Conservation (phyloP, 2,329 filamentous ascomycete genomes). For the Colletotrichum higginsianum region DNA sequence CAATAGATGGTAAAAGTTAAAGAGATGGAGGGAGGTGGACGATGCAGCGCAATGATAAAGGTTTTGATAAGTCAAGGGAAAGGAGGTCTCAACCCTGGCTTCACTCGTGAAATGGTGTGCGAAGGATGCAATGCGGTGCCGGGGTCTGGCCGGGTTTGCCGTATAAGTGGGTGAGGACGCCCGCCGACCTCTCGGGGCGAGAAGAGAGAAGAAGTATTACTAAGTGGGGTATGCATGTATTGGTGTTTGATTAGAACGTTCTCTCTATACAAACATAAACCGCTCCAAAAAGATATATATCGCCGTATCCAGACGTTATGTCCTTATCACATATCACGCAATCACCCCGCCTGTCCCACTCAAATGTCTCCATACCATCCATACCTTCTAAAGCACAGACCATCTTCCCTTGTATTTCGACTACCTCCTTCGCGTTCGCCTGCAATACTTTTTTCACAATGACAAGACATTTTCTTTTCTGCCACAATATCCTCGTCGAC, state of each 20-base stretch:
- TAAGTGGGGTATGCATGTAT: slow-evolving; percentile 20
- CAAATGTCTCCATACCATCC: neutral
- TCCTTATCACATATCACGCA: slow-evolving; percentile 21
- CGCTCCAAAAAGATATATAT: neutral
- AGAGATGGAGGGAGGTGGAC: too few relatives aligned
- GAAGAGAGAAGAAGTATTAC: slow-evolving; percentile 7
- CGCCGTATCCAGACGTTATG: neutral
- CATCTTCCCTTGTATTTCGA: neutral
- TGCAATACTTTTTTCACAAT: too few relatives aligned
- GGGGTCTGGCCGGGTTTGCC: slow-evolving; percentile 4
- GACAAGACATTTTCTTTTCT: too few relatives aligned
- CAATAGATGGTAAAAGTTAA: too few relatives aligned
- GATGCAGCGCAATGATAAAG: too few relatives aligned
- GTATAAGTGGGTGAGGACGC: slow-evolving; percentile 21
- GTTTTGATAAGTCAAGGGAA: neutral
- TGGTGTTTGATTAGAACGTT: too few relatives aligned
- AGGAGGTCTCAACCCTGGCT: neutral
- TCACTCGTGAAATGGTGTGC: neutral
- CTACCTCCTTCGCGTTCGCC: neutral
- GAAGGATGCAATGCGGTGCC: neutral
- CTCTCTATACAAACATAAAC: neutral
- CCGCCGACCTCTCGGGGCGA: slow-evolving; percentile 4
- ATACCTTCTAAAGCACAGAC: neutral
- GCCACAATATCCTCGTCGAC: neutral
- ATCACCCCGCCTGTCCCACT: neutral